phyloP scores from a whole-genome alignment of 306 rosid genomes.

The Ziziphus jujuba region DNA sequence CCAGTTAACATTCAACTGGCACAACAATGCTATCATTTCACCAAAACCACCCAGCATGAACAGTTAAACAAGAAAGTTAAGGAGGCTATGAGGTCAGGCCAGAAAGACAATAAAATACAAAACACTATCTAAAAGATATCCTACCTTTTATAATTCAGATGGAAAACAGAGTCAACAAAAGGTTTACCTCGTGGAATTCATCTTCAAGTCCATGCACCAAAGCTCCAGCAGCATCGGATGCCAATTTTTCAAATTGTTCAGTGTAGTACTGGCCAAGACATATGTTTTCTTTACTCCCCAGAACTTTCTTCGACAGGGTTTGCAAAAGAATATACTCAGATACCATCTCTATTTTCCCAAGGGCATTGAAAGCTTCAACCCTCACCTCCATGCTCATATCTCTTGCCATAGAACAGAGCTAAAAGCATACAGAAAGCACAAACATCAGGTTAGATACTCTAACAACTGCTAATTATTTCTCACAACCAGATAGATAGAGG shows the following conservation, averaged over 20 bases:
- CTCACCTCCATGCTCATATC: conserved; percentile 88
- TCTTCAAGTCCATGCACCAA: conserved; percentile 92
- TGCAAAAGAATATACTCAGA: conserved; percentile 81
- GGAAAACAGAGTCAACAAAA: not conserved
- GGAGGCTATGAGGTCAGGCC: not conserved
- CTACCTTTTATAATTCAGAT: not conserved
- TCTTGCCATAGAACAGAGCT: conserved; percentile 85
- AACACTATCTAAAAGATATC: not conserved
- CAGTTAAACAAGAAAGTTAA: not conserved
- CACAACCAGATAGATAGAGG: conserved; percentile 16
- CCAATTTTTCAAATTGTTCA: conserved; percentile 47
- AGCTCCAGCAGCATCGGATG: conserved; percentile 72
- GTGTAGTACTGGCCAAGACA: conserved; percentile 35
- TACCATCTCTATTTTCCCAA: conserved; percentile 54
- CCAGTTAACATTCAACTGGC: not conserved
- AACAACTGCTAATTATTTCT: conserved; percentile 20
- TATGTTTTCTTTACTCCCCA: conserved; percentile 42
- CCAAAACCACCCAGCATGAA: not conserved
- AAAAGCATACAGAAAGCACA: conserved; percentile 32
- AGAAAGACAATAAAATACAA: not conserved
- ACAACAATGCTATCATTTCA: not conserved
- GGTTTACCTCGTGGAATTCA: conserved; percentile 84
- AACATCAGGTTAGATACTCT: conserved; percentile 20
- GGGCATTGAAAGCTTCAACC: conserved; percentile 63
- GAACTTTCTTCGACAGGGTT: conserved; percentile 74